Percentiles rank a stretch among this genome's conserved stretches.
phyloP scores from a whole-genome alignment of 495 filamentous ascomycete genomes.

The Aspergillus wentii region DNA sequence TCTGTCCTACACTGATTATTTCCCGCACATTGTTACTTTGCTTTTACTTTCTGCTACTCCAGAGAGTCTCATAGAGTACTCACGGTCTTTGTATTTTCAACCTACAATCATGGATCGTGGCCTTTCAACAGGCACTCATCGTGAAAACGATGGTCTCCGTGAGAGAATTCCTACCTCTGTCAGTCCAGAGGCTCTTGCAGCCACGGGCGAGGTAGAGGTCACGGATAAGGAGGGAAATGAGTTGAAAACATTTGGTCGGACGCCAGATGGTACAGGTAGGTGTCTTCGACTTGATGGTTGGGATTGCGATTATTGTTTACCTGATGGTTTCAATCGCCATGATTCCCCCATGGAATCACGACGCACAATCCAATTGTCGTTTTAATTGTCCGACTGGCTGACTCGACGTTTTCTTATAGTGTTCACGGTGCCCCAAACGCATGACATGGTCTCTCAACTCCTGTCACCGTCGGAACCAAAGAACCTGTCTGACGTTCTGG shows the following conservation, averaged over 20 bases:
- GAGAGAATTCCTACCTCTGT: conserved; percentile 37
- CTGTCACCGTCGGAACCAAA: conserved; percentile 94
- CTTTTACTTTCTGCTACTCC: conserved; percentile 10
- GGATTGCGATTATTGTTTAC: too few relatives aligned
- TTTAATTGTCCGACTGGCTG: too few relatives aligned
- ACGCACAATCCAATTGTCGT: conserved; percentile 2
- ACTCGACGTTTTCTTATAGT: too few relatives aligned
- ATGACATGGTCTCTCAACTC: conserved; percentile 98
- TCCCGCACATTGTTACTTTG: neutral
- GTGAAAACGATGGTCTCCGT: conserved; percentile 34
- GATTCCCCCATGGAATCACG: too few relatives aligned
- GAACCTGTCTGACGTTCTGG: conserved; percentile 78
- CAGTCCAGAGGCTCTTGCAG: conserved; percentile 28
- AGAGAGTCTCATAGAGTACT: too few relatives aligned
- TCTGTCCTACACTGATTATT: too few relatives aligned
- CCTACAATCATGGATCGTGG: conserved; percentile 38
- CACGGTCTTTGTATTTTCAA: too few relatives aligned
- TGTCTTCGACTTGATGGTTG: too few relatives aligned
- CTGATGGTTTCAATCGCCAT: too few relatives aligned
- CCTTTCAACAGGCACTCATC: conserved; percentile 41
- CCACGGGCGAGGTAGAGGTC: conserved; percentile 31
- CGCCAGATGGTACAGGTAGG: conserved; percentile 84
- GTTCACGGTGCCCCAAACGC: conserved; percentile 91
- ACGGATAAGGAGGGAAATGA: conserved; percentile 45
- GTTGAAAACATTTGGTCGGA: conserved; percentile 84